Evolutionary conservation across 148 eudicot species (phyloP).

Genomic region (Hydrangea macrophylla): DNA sequence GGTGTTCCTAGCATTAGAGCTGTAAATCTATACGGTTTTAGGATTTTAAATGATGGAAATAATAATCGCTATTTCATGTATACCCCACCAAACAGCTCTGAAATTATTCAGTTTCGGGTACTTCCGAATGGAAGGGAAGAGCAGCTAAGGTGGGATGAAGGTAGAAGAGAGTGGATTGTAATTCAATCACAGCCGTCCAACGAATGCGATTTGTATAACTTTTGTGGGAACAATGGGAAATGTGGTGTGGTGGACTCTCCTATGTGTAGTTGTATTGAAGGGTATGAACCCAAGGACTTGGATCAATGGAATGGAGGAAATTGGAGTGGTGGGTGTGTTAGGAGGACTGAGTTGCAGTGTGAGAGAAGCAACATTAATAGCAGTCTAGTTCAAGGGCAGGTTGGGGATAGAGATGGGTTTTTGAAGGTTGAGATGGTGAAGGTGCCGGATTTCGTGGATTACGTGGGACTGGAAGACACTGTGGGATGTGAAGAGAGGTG

Average conservation of each 20-base stretch:
- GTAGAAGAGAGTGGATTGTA: constrained; percentile 18
- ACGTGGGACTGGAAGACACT: constrained; percentile 10
- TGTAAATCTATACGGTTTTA: constrained; percentile 43
- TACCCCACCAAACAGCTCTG: constrained; percentile 18
- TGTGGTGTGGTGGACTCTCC: constrained; percentile 16
- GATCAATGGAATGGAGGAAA: constrained; percentile 35
- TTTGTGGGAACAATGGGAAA: constrained; percentile 35
- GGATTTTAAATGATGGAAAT: constrained; percentile 20
- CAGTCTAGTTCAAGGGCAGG: constrained; percentile 7
- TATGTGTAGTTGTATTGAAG: constrained; percentile 39
- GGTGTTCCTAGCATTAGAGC: constrained; percentile 48
- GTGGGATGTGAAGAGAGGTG: constrained; percentile 34
- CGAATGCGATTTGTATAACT: constrained; percentile 33
- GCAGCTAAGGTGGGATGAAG: constrained; percentile 32
- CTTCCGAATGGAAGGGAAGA: no score
- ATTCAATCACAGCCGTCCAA: constrained; percentile 26
- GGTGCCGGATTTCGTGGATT: constrained; percentile 54
- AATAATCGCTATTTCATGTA: constrained; percentile 39
- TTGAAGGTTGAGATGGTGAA: constrained; percentile 34
- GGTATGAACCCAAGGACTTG: constrained; percentile 36
- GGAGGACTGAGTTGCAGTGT: constrained; percentile 37
- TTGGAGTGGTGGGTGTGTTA: constrained; percentile 55
- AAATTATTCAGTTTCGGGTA: constrained; percentile 24
- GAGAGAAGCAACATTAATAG: constrained; percentile 22
- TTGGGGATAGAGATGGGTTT: constrained; percentile 34